Evolutionary conservation across 352 stramenopile genomes (phyloP).

Genomic region (Pythium phragmitis): DNA sequence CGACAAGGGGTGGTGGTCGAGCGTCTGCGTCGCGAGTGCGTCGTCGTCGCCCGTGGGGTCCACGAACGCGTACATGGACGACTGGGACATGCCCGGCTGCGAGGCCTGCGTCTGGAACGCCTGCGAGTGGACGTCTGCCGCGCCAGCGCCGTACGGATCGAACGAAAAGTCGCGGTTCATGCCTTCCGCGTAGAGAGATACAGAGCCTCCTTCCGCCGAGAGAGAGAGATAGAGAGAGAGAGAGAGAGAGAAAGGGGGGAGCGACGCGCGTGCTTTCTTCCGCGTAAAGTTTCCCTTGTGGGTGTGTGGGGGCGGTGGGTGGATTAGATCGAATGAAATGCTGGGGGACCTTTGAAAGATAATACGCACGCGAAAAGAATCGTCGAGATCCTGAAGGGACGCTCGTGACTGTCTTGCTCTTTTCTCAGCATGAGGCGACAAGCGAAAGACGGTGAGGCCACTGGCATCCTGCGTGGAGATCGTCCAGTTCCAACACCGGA

Average conservation of each 20-base stretch:
- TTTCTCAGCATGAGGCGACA: no score
- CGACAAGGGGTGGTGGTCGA: conserved; percentile 16
- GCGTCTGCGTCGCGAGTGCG: conserved; percentile 33
- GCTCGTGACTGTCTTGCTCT: no score
- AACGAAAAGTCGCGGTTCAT: conserved; percentile 30
- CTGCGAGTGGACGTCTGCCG: conserved; percentile 25
- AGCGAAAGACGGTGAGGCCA: no score
- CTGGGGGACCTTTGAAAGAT: conserved; percentile 18
- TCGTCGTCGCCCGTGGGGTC: conserved; percentile 43
- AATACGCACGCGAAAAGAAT: conserved; percentile 1
- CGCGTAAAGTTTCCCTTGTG: background rate
- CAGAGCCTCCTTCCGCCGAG: background rate
- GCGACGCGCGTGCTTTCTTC: background rate
- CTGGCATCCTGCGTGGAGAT: no score
- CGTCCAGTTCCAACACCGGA: no score
- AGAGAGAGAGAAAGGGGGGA: background rate
- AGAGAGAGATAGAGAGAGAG: background rate
- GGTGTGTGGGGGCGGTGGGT: background rate
- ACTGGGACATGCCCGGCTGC: conserved; percentile 29
- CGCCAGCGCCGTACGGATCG: conserved; percentile 23
- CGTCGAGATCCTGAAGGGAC: background rate
- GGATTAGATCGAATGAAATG: conserved; percentile 20
- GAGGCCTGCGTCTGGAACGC: conserved; percentile 49
- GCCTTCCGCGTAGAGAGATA: background rate
- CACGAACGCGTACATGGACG: conserved; percentile 65